Evolutionary conservation across 108 stramenopile species (phyloP).

Genomic region (Licmophora abbreviata): DNA sequence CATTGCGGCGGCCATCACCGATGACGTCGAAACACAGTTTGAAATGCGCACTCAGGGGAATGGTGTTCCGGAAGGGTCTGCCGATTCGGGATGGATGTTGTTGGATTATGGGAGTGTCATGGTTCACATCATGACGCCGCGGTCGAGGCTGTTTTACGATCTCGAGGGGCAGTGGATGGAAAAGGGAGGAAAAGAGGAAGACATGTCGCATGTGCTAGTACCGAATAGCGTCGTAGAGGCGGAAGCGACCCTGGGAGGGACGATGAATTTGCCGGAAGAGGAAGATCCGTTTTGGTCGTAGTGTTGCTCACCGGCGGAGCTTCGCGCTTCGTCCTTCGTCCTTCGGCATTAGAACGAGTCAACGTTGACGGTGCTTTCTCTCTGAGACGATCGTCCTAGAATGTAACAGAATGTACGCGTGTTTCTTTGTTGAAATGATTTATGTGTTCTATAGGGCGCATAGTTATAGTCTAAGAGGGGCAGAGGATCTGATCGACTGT

Average conservation of each 20-base stretch:
- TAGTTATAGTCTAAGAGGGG: no score
- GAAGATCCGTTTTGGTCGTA: conserved; percentile 84
- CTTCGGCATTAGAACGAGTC: no score
- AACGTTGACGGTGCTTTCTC: no score
- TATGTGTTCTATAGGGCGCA: no score
- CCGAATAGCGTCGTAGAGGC: conserved; percentile 14
- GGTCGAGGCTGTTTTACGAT: conserved; percentile 83
- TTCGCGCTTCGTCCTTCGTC: no score
- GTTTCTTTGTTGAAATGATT: no score
- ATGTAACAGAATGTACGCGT: no score
- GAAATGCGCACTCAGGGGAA: conserved; percentile 35
- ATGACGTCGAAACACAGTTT: conserved; percentile 65
- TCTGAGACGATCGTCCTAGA: no score
- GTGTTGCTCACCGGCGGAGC: no score
- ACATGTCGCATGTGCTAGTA: conserved; percentile 51
- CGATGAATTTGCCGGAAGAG: conserved; percentile 29
- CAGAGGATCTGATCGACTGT: no score
- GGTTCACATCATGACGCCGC: conserved; percentile 91
- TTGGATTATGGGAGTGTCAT: conserved; percentile 89
- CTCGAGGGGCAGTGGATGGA: conserved; percentile 79
- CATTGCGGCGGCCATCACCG: conserved; percentile 73
- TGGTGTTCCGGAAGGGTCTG: conserved; percentile 79
- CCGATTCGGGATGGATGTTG: conserved; percentile 89
- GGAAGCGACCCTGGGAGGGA: conserved; percentile 11
- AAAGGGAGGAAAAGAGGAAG: conserved; percentile 59